Evolutionary conservation across 768 basidiomycete species (phyloP), one percentile per base, ranked within the genome.

Genomic region (Vararia minispora): DNA sequence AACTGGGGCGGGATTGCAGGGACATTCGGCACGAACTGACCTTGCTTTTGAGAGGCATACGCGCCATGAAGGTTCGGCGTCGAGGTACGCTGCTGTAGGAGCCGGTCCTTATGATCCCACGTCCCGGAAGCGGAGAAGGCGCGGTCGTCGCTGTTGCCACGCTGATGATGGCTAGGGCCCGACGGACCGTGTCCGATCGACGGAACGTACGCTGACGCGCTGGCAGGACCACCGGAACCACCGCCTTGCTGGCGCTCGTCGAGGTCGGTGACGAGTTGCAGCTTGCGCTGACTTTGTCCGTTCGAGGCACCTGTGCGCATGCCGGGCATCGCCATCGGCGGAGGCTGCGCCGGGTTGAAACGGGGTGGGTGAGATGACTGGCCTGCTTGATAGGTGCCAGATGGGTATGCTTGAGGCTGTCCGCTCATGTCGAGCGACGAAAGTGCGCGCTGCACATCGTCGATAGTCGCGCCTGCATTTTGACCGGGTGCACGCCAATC

Each of bases 371-470:
- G 76, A 8, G 55, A 59, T 37, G 71, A 69, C 45, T 78, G 79
- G 22, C 72, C 68, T 16, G 62, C 42, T 45, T 56, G 41, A 39
- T 44, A 57, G 33, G 51, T 43, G 37, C 52, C 49, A 11, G 45
- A 40, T 8, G 46, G 56, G 58, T 41, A 58, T 39, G 35, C 53
- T 52, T 45, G 44, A 33, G 53, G 58, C 41, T 61, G 61, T 34
- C 55, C 56, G 45, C 58, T 53, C 22, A 88, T 60, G 48, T 87
- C 84, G 39, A 89, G 63, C 24, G 71, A 60, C 12, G 79, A 76
- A 18, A 88, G 62, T 13, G 81, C 86, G 28, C 76, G 74, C 47
- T 80, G 72, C 12, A 88, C 76, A 39, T 89, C 85, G 46, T 88
- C 86, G 41, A 87, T 71, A 32, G 64, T 62, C 9, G 57, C 46